A percentile compares a stretch with the other conserved stretches of the same genome.
Conservation (phyloP, 2,329 filamentous ascomycete species). For the Blastomyces parvus region DNA sequence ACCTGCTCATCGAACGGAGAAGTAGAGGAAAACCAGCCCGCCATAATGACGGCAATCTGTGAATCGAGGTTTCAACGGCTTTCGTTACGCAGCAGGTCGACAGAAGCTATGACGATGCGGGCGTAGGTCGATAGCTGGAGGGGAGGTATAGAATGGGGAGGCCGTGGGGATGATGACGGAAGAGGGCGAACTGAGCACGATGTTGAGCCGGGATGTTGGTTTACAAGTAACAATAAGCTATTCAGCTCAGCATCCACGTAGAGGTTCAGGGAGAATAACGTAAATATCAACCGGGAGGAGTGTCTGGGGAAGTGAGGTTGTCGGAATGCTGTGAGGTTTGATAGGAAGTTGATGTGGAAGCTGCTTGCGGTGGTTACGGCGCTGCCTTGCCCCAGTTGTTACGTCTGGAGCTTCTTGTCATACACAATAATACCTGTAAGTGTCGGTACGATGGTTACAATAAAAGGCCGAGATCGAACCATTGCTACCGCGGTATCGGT, state of each 20-base stretch:
- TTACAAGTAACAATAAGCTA: neutral
- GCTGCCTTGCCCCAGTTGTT: neutral
- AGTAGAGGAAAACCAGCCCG: constrained; percentile 92
- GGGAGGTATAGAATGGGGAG: neutral
- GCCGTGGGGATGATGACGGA: neutral
- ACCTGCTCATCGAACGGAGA: constrained; percentile 94
- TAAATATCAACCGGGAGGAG: neutral
- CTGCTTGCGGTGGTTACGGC: neutral
- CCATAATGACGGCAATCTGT: constrained; percentile 57
- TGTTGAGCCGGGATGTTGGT: neutral
- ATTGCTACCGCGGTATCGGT: neutral
- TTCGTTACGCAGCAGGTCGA: neutral
- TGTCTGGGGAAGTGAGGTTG: neutral
- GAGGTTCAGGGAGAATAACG: neutral
- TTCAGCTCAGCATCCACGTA: neutral
- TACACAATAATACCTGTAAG: neutral
- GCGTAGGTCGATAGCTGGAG: neutral
- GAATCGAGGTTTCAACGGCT: neutral
- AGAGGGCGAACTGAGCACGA: neutral
- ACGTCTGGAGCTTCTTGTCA: neutral
- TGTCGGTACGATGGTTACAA: neutral
- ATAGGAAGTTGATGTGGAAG: constrained; percentile 3
- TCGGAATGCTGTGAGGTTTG: neutral
- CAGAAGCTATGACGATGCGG: neutral
- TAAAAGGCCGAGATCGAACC: neutral